Evolutionary conservation across 2,329 filamentous ascomycete genomes (phyloP).

Genomic region (Lojkania enalia): DNA sequence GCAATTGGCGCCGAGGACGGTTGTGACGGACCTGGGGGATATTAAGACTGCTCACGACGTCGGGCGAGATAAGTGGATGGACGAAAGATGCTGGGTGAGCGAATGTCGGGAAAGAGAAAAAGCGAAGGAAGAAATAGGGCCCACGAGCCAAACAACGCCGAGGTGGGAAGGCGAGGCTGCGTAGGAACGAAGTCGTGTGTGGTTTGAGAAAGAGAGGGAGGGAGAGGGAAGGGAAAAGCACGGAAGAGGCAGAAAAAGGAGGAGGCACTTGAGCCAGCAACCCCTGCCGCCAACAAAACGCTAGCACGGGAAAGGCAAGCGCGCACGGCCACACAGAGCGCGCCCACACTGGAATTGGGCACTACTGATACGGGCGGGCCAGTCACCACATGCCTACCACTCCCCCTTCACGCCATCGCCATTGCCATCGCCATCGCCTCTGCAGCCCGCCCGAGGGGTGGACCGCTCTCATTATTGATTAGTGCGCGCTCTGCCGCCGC

Average conservation of each 20-base stretch:
- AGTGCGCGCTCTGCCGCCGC: no score
- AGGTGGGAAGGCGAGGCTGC: conserved; percentile 21
- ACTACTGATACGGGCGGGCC: no score
- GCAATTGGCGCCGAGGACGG: conserved; percentile 15
- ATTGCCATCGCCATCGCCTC: no score
- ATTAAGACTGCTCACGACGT: conserved; percentile 41
- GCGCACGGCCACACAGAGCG: neutral
- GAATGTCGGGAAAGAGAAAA: conserved; percentile 38
- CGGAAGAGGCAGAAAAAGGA: conserved; percentile 11
- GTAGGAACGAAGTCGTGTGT: conserved; percentile 11
- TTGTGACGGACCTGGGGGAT: conserved; percentile 35
- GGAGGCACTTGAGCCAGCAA: neutral
- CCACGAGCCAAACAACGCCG: conserved; percentile 15
- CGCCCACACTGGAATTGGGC: neutral
- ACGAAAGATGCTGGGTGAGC: conserved; percentile 41
- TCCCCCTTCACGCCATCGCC: no score
- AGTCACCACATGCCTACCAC: no score
- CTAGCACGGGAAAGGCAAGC: neutral
- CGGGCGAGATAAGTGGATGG: conserved; percentile 32
- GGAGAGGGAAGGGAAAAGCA: conserved; percentile 5
- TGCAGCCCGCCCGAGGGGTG: no score
- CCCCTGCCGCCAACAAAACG: conserved; percentile 6
- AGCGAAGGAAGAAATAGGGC: conserved; percentile 43
- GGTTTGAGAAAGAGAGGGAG: conserved; percentile 10
- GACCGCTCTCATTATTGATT: no score